phyloP scores from a whole-genome alignment of 805 yeast genomes.

The Nakazawaea sp. region DNA sequence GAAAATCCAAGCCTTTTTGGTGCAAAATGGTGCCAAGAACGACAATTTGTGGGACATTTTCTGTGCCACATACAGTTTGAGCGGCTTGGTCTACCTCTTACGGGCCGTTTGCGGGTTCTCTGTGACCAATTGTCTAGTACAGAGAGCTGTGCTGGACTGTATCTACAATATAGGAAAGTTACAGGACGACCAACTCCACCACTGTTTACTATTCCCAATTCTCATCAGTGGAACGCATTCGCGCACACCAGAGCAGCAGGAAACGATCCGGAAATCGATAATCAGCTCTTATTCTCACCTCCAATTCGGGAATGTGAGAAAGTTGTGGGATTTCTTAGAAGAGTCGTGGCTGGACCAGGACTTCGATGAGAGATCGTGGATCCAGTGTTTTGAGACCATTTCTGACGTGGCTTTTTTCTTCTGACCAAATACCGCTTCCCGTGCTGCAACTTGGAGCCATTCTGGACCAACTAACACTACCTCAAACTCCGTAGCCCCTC shows the following conservation, averaged over 20 bases:
- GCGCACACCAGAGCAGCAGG: slow-evolving; percentile 11
- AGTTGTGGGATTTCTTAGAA: slow-evolving; percentile 14
- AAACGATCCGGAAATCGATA: slow-evolving; percentile 12
- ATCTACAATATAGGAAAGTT: slow-evolving; percentile 8
- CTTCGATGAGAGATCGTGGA: not conserved
- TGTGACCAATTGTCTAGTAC: slow-evolving; percentile 10
- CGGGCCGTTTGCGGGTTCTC: slow-evolving; percentile 13
- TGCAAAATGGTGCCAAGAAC: no score
- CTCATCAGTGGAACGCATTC: slow-evolving; percentile 20
- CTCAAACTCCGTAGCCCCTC: no score
- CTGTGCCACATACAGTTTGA: slow-evolving; percentile 17
- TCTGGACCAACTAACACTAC: no score
- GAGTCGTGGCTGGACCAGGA: slow-evolving; percentile 13
- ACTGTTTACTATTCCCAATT: slow-evolving; percentile 21
- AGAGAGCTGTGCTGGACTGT: slow-evolving; percentile 14
- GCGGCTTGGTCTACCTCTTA: slow-evolving; percentile 18
- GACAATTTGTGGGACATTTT: slow-evolving; percentile 15
- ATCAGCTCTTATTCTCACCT: slow-evolving; percentile 13
- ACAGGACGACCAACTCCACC: slow-evolving; percentile 13
- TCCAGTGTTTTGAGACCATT: not conserved
- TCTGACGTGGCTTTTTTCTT: slow-evolving; percentile 5
- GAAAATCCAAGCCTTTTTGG: no score
- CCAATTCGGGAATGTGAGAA: slow-evolving; percentile 17
- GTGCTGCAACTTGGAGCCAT: no score
- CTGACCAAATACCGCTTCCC: no score